Conservation (phyloP, 2,329 filamentous ascomycete species). For the Diaporthe vaccinii region DNA sequence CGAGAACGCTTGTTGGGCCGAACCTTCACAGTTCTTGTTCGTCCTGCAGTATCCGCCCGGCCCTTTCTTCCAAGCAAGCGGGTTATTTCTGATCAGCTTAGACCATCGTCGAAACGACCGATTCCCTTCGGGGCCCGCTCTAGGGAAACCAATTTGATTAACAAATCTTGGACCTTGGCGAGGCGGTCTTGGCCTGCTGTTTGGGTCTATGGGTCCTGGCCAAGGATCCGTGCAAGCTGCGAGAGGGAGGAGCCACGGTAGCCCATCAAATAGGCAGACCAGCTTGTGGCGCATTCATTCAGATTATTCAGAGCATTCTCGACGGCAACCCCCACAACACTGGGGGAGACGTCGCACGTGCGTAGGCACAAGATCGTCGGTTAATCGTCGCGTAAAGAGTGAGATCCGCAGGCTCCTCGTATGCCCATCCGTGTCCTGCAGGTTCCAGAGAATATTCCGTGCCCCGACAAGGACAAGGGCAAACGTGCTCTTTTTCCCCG, state of each 20-base stretch:
- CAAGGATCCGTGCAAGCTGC: not conserved
- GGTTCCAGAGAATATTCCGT: conserved; percentile 8
- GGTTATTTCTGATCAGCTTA: not conserved
- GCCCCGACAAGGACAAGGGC: conserved; percentile 29
- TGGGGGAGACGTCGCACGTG: not conserved
- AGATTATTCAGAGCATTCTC: not conserved
- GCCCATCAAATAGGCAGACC: not conserved
- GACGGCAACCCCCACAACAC: not conserved
- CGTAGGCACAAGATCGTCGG: not conserved
- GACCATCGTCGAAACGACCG: conserved; percentile 18
- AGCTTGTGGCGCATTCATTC: not conserved
- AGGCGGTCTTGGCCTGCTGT: not conserved
- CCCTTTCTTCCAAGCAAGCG: conserved; percentile 3
- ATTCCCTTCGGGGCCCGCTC: not conserved
- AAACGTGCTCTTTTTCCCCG: conserved; percentile 9
- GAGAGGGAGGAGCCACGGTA: not conserved
- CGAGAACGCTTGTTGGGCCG: conserved; percentile 9
- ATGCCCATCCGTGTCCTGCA: conserved; percentile 16
- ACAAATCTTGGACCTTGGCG: conserved; percentile 2
- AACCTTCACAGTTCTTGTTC: not conserved
- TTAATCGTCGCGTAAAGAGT: conserved; percentile 2
- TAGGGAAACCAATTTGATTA: conserved; percentile 22
- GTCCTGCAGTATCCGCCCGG: not conserved
- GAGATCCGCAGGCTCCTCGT: conserved; percentile 12
- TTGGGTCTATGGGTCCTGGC: not conserved